phyloP scores from a whole-genome alignment of 345 rosid genomes.

The Citrus reticulata region DNA sequence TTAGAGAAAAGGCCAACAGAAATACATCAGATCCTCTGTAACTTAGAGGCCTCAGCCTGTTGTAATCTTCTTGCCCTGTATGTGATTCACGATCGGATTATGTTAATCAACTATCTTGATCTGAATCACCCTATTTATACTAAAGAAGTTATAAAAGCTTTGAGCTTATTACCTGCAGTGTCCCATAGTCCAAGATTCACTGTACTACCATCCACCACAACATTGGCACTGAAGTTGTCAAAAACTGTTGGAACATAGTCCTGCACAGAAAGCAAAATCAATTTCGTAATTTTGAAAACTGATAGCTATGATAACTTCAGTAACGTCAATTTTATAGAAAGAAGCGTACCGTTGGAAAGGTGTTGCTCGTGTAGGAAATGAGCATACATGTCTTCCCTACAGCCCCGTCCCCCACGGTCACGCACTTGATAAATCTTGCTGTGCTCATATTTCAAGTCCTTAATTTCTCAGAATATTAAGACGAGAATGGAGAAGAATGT shows the following conservation, averaged over 20 bases:
- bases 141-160: neutral
- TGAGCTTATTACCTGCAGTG: constrained; percentile 44
- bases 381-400: constrained; percentile 88
- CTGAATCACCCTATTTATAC: neutral
- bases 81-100: neutral
- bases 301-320: neutral
- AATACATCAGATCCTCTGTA: constrained; percentile 92
- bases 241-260: constrained; percentile 67
- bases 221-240: constrained; percentile 68
- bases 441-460: constrained; percentile 44
- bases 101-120: neutral
- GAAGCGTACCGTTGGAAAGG: constrained; percentile 60
- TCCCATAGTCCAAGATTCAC: constrained; percentile 60
- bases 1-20: constrained; percentile 70
- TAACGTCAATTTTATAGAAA: neutral
- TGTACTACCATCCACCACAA: constrained; percentile 58
- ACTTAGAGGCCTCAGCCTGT: constrained; percentile 74
- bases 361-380: constrained; percentile 76
- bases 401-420: constrained; percentile 81
- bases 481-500: neutral
- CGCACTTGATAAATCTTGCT: constrained; percentile 76
- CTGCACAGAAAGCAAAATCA: constrained; percentile 14
- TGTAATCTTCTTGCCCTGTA: constrained; percentile 84
- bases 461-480: neutral
- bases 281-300: neutral